Base-by-base conservation (phyloP, 2,329 filamentous ascomycete species). In the Ascochyta pisi region DNA sequence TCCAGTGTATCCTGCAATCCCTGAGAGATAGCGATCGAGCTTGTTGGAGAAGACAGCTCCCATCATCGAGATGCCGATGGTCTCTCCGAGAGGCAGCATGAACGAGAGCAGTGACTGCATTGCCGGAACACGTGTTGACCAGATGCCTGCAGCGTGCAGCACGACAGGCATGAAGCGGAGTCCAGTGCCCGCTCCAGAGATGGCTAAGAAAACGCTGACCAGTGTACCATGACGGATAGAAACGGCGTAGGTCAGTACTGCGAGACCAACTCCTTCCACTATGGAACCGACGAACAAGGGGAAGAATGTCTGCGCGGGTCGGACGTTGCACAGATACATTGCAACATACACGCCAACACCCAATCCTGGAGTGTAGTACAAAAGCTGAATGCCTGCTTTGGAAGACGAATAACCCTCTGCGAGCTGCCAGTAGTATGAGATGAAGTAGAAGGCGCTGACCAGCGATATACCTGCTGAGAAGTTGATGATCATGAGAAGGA, bases 21-120 rank as follows among this genome's bases (percentile, higher is more conserved):
- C 60, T 45, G 35, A 50, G 4, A 61, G 68, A 50, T 64, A 78
- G 62, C 47, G 58, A 6, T 58, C 47, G 12, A 71, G 65, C 49
- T 82, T 79, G 49, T 90, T 90, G 66, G 89, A 88, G 71, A 89
- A 89, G 1, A 90, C 86, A 8, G 83, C 81, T 13, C 86, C 82
- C 87, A 90, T 89, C 64, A 90, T 81, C 0, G 87, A 88, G 41
- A 89, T 77, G 0, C 83, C 83, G 3, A 90, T 72, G 0, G 86
- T 89, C 12, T 88, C 87, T 3, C 88, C 87, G 23, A 90, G 83
- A 0, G 86, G 84, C 15, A 84, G 55, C 2, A 85, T 81, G 49
- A 90, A 84, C 0, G 81, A 78, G 70, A 88, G 81, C 9, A 90
- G 68, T 0, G 83, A 85, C 52, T 87, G 81, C 3, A 89, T 83